Conservation (phyloP, 2,329 filamentous ascomycete species). For the Helotiales sp. region DNA sequence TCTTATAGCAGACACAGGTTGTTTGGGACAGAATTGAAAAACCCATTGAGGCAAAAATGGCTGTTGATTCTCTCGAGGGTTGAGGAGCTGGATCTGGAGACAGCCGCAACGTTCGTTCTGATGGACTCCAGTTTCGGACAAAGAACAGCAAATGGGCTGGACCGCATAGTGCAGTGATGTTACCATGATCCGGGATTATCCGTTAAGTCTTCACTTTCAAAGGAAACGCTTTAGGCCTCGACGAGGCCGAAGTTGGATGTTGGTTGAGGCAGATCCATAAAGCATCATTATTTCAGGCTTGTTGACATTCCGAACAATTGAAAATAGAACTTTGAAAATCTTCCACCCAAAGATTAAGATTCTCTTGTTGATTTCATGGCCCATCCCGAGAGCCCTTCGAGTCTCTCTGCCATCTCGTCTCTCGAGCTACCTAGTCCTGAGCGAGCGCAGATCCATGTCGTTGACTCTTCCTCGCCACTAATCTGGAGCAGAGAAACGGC, state of each 20-base stretch:
- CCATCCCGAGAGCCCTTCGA: not conserved
- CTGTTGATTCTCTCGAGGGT: not conserved
- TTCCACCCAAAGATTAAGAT: not conserved
- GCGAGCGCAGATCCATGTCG: not conserved
- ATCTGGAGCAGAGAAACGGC: not conserved
- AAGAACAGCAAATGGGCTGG: not conserved
- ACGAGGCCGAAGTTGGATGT: not conserved
- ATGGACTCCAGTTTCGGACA: not conserved
- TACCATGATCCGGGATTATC: no score
- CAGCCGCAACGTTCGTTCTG: not conserved
- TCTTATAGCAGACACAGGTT: not conserved
- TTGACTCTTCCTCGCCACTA: not conserved
- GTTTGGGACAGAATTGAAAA: not conserved
- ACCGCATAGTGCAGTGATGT: not conserved
- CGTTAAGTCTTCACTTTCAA: not conserved
- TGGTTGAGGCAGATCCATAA: not conserved
- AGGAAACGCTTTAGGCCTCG: not conserved
- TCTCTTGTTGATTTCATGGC: no score
- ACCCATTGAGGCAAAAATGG: not conserved
- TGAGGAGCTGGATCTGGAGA: not conserved
- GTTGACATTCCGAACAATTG: not conserved
- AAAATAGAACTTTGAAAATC: not conserved
- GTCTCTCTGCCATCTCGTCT: not conserved
- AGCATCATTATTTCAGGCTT: not conserved
- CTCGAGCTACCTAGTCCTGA: not conserved